Conservation (phyloP, 2,329 filamentous ascomycete species). For the Trichoderma brevicompactum region DNA sequence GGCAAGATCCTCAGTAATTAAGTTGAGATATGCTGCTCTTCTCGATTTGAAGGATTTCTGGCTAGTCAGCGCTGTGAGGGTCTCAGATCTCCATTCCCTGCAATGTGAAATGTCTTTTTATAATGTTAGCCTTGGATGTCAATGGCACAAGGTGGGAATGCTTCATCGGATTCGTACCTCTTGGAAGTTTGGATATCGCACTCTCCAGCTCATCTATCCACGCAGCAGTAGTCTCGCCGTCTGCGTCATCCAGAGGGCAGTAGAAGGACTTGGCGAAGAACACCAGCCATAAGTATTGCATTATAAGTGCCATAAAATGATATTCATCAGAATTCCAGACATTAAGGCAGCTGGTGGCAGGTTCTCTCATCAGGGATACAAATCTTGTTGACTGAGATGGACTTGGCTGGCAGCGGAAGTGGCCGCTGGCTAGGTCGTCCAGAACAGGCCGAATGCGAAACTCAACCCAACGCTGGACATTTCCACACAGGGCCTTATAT, state of each 20-base stretch:
- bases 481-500: conserved; percentile 42
- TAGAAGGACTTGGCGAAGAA: conserved; percentile 46
- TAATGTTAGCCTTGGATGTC: conserved; percentile 23
- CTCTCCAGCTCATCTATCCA: conserved; percentile 44
- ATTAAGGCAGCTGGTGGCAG: conserved; percentile 41
- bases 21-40: conserved; percentile 37
- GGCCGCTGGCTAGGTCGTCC: conserved; percentile 41
- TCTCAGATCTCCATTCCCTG: conserved; percentile 46
- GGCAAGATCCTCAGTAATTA: conserved; percentile 43
- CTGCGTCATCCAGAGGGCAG: conserved; percentile 42
- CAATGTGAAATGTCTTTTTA: conserved; percentile 41
- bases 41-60: conserved; percentile 41
- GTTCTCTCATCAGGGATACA: conserved; percentile 42
- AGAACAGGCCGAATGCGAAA: conserved; percentile 40
- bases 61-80: conserved; percentile 41
- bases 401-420: conserved; percentile 34
- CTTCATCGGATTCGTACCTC: conserved; percentile 35
- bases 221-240: conserved; percentile 38
- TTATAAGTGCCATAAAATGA: conserved; percentile 43
- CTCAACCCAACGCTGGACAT: conserved; percentile 45
- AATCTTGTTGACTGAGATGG: conserved; percentile 40
- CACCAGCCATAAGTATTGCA: conserved; percentile 45
- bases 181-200: conserved; percentile 42
- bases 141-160: background rate
- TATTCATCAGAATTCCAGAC: conserved; percentile 43